These are phyloP conservation scores for Silene coronaria DNA, from an alignment of 179 eudicot genomes.

Conservation along the genomic window DNA sequence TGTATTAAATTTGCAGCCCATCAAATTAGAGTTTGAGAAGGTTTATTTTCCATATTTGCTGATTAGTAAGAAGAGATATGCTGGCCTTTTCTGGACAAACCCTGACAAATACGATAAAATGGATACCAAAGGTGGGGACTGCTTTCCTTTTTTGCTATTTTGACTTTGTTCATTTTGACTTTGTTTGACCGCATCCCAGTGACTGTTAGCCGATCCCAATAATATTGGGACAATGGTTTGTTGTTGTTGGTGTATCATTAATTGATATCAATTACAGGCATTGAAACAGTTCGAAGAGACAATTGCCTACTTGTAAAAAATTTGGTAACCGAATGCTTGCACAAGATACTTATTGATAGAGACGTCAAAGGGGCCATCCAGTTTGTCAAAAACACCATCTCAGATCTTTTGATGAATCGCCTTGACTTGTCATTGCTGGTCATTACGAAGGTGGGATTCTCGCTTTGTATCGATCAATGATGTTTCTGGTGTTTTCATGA, in stretches of 20 bases:
- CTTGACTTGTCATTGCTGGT: conserved; percentile 93
- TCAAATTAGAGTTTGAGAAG: conserved; percentile 97
- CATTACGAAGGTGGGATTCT: conserved; percentile 72
- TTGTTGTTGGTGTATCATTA: conserved; percentile 8
- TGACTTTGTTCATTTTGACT: background rate
- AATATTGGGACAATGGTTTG: background rate
- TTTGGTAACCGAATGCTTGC: conserved; percentile 84
- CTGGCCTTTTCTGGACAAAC: conserved; percentile 93
- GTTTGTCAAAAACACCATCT: conserved; percentile 80
- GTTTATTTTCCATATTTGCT: conserved; percentile 87
- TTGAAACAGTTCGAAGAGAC: conserved; percentile 97
- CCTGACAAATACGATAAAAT: conserved; percentile 85
- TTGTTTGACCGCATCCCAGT: background rate
- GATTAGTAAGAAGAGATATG: conserved; percentile 97
- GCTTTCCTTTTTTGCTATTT: conserved; percentile 1
- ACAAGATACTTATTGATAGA: conserved; percentile 89
- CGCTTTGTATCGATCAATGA: background rate
- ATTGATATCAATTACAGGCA: conserved; percentile 48
- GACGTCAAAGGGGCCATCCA: conserved; percentile 94
- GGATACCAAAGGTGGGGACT: conserved; percentile 86
- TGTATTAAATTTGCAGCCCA: conserved; percentile 53
- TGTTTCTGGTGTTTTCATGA: background rate
- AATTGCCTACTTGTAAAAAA: conserved; percentile 92
- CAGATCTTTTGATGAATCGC: conserved; percentile 96
- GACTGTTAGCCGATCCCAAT: background rate